Evolutionary conservation across 2,329 filamentous ascomycete genomes (phyloP).

Genomic region (Fusarium phyllophilum): DNA sequence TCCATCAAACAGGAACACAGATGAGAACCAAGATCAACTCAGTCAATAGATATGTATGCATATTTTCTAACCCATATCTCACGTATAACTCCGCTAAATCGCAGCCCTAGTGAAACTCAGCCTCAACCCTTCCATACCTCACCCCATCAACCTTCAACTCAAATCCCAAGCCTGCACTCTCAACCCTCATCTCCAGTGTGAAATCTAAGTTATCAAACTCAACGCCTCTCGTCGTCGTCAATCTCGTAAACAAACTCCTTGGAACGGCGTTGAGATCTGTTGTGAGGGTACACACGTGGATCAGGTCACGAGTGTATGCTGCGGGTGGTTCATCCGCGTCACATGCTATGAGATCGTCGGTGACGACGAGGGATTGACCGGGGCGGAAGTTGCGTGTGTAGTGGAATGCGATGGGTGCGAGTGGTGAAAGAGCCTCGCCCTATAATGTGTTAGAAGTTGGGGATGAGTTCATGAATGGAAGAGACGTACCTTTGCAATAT

Average conservation of each 20-base stretch:
- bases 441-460: slow-evolving; percentile 45
- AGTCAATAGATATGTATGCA: neutral
- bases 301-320: slow-evolving; percentile 69
- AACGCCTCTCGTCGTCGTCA: slow-evolving; percentile 81
- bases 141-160: slow-evolving; percentile 83
- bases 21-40: neutral
- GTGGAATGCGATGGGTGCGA: slow-evolving; percentile 80
- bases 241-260: slow-evolving; percentile 74
- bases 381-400: slow-evolving; percentile 87
- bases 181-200: slow-evolving; percentile 83
- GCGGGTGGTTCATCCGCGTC: slow-evolving; percentile 73
- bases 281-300: slow-evolving; percentile 82
- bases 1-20: neutral
- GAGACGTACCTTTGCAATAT: slow-evolving; percentile 75
- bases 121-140: slow-evolving; percentile 79
- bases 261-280: slow-evolving; percentile 82
- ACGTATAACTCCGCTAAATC: neutral
- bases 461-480: neutral
- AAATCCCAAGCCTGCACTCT: slow-evolving; percentile 79
- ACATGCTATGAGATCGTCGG: slow-evolving; percentile 82
- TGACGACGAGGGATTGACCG: slow-evolving; percentile 79
- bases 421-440: slow-evolving; percentile 80
- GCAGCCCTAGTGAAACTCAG: slow-evolving; percentile 71
- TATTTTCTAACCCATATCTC: neutral
- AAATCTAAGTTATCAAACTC: slow-evolving; percentile 88